Evolutionary conservation across 805 yeast genomes (phyloP).

Genomic region (Kodamaea nitidulidarum): DNA sequence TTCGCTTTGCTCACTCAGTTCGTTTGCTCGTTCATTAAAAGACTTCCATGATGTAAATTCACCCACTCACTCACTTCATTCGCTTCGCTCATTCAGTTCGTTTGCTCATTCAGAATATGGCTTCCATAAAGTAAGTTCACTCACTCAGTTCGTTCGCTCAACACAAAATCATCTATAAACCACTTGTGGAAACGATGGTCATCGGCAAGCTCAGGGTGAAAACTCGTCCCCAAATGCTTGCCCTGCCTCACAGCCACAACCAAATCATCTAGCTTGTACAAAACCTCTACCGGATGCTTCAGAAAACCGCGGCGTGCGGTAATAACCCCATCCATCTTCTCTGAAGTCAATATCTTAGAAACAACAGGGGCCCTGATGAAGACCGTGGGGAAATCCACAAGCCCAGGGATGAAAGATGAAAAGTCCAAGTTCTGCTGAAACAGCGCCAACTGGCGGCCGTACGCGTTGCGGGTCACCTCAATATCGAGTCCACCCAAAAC

Average conservation of each 20-base stretch:
- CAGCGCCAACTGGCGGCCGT: conserved; percentile 73
- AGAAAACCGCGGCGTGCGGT: background rate
- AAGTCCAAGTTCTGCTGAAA: conserved; percentile 49
- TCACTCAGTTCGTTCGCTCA: no score
- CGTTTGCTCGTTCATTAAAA: no score
- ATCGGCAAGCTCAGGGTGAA: conserved; percentile 66
- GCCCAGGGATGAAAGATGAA: conserved; percentile 38
- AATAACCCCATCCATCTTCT: conserved; percentile 5
- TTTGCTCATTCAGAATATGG: no score
- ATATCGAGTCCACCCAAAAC: conserved; percentile 64
- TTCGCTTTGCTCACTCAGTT: no score
- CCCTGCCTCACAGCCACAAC: conserved; percentile 76
- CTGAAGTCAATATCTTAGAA: conserved; percentile 18
- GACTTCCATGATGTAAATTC: no score
- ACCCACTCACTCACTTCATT: no score
- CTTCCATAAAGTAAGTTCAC: no score
- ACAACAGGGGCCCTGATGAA: conserved; percentile 81
- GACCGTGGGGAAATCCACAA: conserved; percentile 41
- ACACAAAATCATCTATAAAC: conserved; percentile 60
- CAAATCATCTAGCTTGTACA: conserved; percentile 38
- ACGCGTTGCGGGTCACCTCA: conserved; percentile 65
- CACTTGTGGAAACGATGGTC: conserved; percentile 65
- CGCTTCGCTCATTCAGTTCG: no score
- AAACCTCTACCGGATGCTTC: conserved; percentile 26
- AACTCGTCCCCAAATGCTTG: conserved; percentile 64